Conservation (phyloP, 2,329 filamentous ascomycete species). For the Monascus ruber region DNA sequence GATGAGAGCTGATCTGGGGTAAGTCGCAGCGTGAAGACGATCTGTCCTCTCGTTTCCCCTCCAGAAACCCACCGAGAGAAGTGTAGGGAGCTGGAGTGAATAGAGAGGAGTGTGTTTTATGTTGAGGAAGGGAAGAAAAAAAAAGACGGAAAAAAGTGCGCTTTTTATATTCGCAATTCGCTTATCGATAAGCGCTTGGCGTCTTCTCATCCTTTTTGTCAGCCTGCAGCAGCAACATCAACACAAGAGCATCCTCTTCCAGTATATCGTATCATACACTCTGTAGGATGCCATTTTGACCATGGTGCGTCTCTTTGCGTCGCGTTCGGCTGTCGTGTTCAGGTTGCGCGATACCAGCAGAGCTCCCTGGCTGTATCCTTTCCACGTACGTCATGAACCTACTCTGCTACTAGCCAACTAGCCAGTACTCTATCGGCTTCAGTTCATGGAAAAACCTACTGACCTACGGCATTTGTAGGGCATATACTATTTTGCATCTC, state of each 20-base stretch:
- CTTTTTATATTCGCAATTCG: constrained; percentile 16
- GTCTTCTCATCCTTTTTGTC: too few species aligned
- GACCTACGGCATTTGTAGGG: constrained; percentile 42
- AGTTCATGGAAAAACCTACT: neutral
- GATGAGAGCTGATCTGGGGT: constrained; percentile 31
- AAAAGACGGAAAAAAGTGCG: constrained; percentile 14
- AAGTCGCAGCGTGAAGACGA: constrained; percentile 26
- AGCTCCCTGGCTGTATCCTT: constrained; percentile 37
- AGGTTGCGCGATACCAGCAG: constrained; percentile 15
- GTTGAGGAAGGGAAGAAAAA: constrained; percentile 22
- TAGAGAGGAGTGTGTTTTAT: constrained; percentile 35
- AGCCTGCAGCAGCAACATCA: too few species aligned
- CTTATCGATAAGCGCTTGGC: constrained; percentile 26
- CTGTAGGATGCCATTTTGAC: neutral
- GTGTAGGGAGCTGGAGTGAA: constrained; percentile 34
- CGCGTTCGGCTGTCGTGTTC: constrained; percentile 2
- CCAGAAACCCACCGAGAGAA: constrained; percentile 26
- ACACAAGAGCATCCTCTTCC: neutral
- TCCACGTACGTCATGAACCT: constrained; percentile 27
- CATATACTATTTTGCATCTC: constrained; percentile 67
- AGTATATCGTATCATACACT: neutral
- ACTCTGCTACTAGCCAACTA: neutral
- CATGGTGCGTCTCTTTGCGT: neutral
- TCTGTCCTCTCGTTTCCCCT: constrained; percentile 40
- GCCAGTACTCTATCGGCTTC: neutral